Percentiles rank a stretch among this genome's conserved stretches.
Conservation (phyloP, 306 rosid species). For the Cucumis hystrix region DNA sequence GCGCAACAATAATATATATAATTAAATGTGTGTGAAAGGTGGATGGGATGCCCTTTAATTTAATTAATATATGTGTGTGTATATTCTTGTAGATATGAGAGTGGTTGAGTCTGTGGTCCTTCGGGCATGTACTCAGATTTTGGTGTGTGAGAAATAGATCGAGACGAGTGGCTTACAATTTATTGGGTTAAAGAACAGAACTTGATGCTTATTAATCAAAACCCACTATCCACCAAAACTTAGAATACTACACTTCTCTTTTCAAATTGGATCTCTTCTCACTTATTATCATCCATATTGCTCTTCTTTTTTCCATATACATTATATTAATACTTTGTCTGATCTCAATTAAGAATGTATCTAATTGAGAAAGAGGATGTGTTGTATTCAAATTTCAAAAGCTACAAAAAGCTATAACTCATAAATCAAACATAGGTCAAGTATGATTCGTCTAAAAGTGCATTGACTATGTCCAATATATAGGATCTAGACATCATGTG, state of each 20-base stretch:
- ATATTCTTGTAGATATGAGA: neutral
- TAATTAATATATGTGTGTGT: no score
- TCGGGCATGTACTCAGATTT: neutral
- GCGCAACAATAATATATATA: neutral
- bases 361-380: no score
- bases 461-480: no score
- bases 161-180: neutral
- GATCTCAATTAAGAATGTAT: no score
- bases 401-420: no score
- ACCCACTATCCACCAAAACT: conserved; percentile 3
- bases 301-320: neutral
- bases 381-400: no score
- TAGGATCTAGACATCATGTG: neutral
- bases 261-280: no score
- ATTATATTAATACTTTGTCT: no score
- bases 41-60: neutral
- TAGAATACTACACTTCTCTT: neutral
- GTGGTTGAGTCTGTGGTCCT: neutral
- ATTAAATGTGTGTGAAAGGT: neutral
- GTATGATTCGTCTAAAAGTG: neutral
- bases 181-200: neutral
- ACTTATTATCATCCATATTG: neutral
- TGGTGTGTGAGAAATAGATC: neutral
- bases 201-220: neutral
- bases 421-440: no score